Percentiles rank a stretch among this genome's conserved stretches.
Evolutionary conservation across 139 green algal species (phyloP).

Genomic region (Pedinophyceae sp.): DNA sequence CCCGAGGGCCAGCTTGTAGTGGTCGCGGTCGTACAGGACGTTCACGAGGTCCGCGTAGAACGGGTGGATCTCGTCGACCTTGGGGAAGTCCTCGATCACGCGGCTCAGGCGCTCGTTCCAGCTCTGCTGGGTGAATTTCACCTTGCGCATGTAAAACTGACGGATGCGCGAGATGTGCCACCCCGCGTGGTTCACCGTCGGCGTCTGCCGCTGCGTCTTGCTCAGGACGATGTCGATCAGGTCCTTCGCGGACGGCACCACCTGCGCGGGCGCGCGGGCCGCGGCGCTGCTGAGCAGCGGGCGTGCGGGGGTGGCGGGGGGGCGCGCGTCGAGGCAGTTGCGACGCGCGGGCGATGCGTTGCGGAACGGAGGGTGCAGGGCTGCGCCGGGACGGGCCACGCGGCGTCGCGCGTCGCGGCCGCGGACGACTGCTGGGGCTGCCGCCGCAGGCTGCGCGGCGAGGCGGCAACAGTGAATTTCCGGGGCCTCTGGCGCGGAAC

Average conservation of each 20-base stretch:
- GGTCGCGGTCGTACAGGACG: constrained; percentile 98
- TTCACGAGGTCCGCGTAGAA: constrained; percentile 98
- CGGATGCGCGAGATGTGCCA: constrained; percentile 89
- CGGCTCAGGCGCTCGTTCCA: constrained; percentile 83
- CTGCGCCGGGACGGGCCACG: too few species aligned
- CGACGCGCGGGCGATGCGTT: too few species aligned
- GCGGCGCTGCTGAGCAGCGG: too few species aligned
- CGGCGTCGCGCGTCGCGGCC: too few species aligned
- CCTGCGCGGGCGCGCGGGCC: too few species aligned
- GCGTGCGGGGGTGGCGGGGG: too few species aligned
- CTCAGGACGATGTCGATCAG: constrained; percentile 96
- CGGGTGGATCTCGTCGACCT: constrained; percentile 96
- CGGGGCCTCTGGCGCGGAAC: too few species aligned
- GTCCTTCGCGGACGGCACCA: constrained; percentile 80
- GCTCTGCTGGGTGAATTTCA: constrained; percentile 78
- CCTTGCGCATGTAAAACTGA: constrained; percentile 99
- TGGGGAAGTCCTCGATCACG: constrained; percentile 96
- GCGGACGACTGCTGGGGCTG: too few species aligned
- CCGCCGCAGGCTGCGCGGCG: too few species aligned
- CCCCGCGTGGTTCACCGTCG: constrained; percentile 86
- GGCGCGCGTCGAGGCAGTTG: too few species aligned
- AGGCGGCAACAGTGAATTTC: too few species aligned
- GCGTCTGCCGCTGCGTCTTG: constrained; percentile 90
- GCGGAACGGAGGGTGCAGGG: too few species aligned
- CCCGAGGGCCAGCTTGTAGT: constrained; percentile 98